phyloP scores from a whole-genome alignment of 78 protist species.

The Dictyostelium citrinum region DNA sequence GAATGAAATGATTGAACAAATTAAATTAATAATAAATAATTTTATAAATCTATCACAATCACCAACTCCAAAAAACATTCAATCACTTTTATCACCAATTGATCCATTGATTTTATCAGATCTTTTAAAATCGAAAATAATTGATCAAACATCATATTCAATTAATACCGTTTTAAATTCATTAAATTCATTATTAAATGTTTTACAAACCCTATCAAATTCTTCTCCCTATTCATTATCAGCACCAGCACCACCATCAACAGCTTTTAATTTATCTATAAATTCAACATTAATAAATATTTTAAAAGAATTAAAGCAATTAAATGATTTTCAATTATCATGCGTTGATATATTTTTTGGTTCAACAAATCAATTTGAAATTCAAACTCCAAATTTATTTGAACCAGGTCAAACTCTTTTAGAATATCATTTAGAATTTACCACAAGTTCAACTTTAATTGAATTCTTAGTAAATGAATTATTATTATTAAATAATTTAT shows the following conservation, averaged over 20 bases:
- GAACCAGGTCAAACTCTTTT: not conserved
- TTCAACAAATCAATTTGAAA: not conserved
- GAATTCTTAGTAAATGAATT: not conserved
- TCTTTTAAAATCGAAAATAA: not conserved
- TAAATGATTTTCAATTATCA: not conserved
- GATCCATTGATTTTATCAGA: not conserved
- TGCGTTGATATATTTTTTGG: not conserved
- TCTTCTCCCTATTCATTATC: not conserved
- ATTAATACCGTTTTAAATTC: not conserved
- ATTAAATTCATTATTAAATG: not conserved
- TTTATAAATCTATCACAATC: not conserved
- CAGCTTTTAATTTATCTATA: not conserved
- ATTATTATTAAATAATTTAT: not conserved
- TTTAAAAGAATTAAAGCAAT: not conserved
- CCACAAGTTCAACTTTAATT: not conserved
- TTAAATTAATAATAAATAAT: not conserved
- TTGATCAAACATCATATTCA: not conserved
- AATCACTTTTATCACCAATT: not conserved
- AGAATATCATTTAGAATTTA: slow-evolving; percentile 9
- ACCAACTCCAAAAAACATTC: not conserved
- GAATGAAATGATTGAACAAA: not conserved
- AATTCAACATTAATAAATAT: not conserved
- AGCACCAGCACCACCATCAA: not conserved
- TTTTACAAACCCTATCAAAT: not conserved
- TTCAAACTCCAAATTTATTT: not conserved